Base-by-base conservation (phyloP, 2,329 filamentous ascomycete genomes). In the Penicillium sp. region DNA sequence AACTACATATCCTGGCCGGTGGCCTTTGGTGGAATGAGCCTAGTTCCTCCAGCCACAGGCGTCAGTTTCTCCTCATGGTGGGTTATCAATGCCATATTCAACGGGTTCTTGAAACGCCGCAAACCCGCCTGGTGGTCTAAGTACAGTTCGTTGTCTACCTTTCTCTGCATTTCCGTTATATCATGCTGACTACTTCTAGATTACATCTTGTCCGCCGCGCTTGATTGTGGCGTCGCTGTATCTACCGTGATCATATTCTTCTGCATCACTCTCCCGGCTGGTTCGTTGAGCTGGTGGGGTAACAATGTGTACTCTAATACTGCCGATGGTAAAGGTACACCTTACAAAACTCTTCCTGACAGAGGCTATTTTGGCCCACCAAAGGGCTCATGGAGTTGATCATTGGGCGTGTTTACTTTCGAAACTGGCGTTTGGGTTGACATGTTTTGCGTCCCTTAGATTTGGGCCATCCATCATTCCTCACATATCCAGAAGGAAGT, bases 51-150 rank as follows among this genome's bases (percentile, higher is more conserved):
- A 0, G 88, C 88, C 0, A 89, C 86, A 0, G 84, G 86, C 0
- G 85, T 88, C 65, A 90, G 84, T 58, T 91, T 90, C 68, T 84
- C 88, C 24, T 86, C 86, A 61, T 90, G 88, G 88, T 80, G 78
- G 71, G 72, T 78, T 26, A 76, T 81, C 44, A 79, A 79, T 58
- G 63, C 77, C 16, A 68, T 80, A 27, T 81, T 81, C 61, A 80
- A 80, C 56, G 76, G 78, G 26, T 60, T 79, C 14, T 68, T 81
- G 46, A 77, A 76, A 55, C 70, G 68, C 10, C 70, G 70, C 5
- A 77, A 72, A 56, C 72, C 77, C 21, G 77, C 77, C n/a, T 81
- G 78, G 79, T 79, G 77, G 77, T 73, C 74, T 1, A 79, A 80
- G 68, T 81, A 79, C 53, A 81, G 72, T 74, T 52, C 43, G 69